Evolutionary conservation across 106 monocot genomes (phyloP).

Genomic region (Hemerocallis citrina): DNA sequence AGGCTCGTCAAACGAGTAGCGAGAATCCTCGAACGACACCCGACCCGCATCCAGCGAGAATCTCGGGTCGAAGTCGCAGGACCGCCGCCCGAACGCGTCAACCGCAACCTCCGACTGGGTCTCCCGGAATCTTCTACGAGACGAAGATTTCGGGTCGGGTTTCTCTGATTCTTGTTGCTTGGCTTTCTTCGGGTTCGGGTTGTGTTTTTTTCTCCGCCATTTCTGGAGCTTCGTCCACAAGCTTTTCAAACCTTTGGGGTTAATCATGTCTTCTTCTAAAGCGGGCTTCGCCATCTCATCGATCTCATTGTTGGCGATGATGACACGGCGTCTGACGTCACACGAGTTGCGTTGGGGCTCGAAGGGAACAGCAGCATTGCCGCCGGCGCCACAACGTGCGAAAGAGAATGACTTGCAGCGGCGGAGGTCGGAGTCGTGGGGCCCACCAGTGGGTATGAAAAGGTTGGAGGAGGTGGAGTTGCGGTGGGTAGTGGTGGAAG

Average conservation of each 20-base stretch:
- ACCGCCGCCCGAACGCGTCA: slow-evolving; percentile 51
- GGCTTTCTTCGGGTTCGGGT: slow-evolving; percentile 30
- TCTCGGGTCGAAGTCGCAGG: slow-evolving; percentile 68
- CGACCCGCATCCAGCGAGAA: slow-evolving; percentile 71
- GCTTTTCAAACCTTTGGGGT: slow-evolving; percentile 13
- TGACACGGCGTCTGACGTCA: slow-evolving; percentile 35
- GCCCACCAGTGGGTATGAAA: slow-evolving; percentile 11
- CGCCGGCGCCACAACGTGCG: neutral
- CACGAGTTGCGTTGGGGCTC: slow-evolving; percentile 59
- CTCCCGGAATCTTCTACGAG: slow-evolving; percentile 23
- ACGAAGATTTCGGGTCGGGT: neutral
- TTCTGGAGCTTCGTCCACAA: slow-evolving; percentile 78
- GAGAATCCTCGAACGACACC: slow-evolving; percentile 57
- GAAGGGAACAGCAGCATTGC: slow-evolving; percentile 1
- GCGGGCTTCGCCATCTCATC: too few relatives aligned
- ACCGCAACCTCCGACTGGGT: slow-evolving; percentile 49
- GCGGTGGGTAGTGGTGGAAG: slow-evolving; percentile 36
- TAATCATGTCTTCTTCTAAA: neutral
- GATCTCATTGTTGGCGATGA: too few relatives aligned
- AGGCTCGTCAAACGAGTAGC: slow-evolving; percentile 61
- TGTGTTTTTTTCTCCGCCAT: slow-evolving; percentile 56
- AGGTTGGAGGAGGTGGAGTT: slow-evolving; percentile 51
- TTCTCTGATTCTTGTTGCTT: slow-evolving; percentile 4
- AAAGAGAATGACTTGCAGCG: slow-evolving; percentile 73
- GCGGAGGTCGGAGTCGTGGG: slow-evolving; percentile 36